phyloP scores from a whole-genome alignment of 2,329 filamentous ascomycete species.

The Fusarium annulatum region DNA sequence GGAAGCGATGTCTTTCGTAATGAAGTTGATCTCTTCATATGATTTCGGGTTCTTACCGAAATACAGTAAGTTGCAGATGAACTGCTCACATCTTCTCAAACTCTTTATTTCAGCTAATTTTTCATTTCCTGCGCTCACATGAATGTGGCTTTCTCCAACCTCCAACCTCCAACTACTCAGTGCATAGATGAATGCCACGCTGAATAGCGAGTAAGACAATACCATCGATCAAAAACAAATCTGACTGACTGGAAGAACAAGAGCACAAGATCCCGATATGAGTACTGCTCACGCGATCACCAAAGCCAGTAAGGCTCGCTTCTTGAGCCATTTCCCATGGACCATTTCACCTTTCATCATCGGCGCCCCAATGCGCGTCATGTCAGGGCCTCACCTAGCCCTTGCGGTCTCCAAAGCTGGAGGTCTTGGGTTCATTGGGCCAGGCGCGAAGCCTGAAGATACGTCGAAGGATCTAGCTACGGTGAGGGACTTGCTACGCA shows the following conservation, averaged over 20 bases:
- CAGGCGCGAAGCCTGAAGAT: slow-evolving; percentile 49
- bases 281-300: neutral
- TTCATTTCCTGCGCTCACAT: neutral
- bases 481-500: slow-evolving; percentile 40
- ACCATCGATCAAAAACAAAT: neutral
- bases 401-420: slow-evolving; percentile 76
- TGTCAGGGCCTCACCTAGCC: slow-evolving; percentile 66
- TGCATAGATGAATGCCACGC: neutral
- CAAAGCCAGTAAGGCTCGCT: slow-evolving; percentile 8
- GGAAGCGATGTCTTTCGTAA: neutral
- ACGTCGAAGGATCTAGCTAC: slow-evolving; percentile 47
- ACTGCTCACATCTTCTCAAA: neutral
- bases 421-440: slow-evolving; percentile 67
- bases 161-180: neutral
- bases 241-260: neutral
- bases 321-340: slow-evolving; percentile 42
- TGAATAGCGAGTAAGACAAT: neutral
- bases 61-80: neutral
- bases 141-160: neutral
- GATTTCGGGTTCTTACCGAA: slow-evolving; percentile 11
- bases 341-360: slow-evolving; percentile 62
- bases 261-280: neutral
- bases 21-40: neutral
- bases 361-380: slow-evolving; percentile 75
- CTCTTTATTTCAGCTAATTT: neutral